Base-by-base conservation (phyloP, 2,329 filamentous ascomycete genomes). In the Cordyceps farinosa region DNA sequence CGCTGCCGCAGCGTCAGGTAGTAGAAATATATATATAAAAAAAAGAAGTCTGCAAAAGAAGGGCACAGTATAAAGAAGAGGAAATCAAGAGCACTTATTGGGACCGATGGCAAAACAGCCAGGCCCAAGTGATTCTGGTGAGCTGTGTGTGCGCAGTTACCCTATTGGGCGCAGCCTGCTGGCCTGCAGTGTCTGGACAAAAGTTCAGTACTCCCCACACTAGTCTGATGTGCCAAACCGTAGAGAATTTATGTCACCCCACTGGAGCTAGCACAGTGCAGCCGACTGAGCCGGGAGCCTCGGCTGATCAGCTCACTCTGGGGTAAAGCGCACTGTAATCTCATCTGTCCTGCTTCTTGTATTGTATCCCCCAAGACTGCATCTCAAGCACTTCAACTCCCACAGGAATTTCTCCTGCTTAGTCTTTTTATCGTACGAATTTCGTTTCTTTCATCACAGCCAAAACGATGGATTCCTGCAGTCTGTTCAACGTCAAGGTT, bases 401-500 rank as follows among this genome's bases (percentile, higher is more conserved):
- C 17, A 36, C 13, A 5, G 5, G 1, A n/a, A 5, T 54, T 8
- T 40, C 11, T 2, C 5, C 30, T 3, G 17, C 6, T 11, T 4
- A 29, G 17, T 11, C 22, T 27, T 10, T 36, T 11, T 3, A n/a
- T 36, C 38, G 3, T 4, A 40, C 11, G 22, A 22, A 5, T 45
- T 11, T 56, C 36, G 2, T 34, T 1, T 3, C 5, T 27, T 11
- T n/a, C 17, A 10, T 8, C 10, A 15, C 15, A 40, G 29, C 13
- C 30, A 15, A 9, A 5, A 15, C 45, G 1, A 59, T 59, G 56
- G 56, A 59, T 42, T 42, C 56, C 15, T 9, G 9, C 10, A 80
- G 67, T 65, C 77, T 88, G 44, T 87, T 87, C 70, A 76, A 82
- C 67, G 84, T 88, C 68, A 84, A 87, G 80, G 85, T 86, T 70